phyloP scores from a whole-genome alignment of 768 basidiomycete species.

The Tulasnella sp. region DNA sequence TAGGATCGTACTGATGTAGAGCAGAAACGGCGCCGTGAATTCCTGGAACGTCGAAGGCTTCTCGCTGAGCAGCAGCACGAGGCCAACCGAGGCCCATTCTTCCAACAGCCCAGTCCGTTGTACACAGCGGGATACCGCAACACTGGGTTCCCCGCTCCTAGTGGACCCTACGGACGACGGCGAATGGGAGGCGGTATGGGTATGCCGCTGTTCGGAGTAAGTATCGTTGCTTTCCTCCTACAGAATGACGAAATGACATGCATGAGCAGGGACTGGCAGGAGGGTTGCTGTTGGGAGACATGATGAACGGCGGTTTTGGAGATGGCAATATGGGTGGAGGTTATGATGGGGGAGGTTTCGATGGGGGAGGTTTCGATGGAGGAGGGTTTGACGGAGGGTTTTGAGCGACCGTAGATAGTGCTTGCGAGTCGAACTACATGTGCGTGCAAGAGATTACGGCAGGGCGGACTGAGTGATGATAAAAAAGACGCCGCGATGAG shows the following conservation, averaged over 20 bases:
- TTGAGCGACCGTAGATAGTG: background rate
- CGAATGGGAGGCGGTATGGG: conserved; percentile 22
- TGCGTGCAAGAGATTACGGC: too few relatives aligned
- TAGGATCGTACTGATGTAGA: conserved; percentile 21
- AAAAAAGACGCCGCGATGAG: too few relatives aligned
- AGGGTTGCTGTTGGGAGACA: conserved; percentile 38
- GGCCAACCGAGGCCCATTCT: background rate
- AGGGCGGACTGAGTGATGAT: too few relatives aligned
- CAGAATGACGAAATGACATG: conserved; percentile 23
- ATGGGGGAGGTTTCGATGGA: conserved; percentile 21
- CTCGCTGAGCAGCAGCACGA: background rate
- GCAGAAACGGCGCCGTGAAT: background rate
- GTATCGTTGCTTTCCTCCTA: conserved; percentile 32
- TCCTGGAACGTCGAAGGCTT: conserved; percentile 2
- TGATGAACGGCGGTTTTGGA: conserved; percentile 24
- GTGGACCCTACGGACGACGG: background rate
- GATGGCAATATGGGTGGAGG: conserved; percentile 17
- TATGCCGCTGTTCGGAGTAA: conserved; percentile 20
- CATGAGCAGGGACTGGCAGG: conserved; percentile 32
- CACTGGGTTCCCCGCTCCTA: background rate
- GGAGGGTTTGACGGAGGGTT: conserved; percentile 14
- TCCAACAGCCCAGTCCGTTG: background rate
- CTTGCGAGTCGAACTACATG: too few relatives aligned
- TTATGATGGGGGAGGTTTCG: conserved; percentile 15
- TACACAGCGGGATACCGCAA: conserved; percentile 12